Base-by-base conservation (phyloP, 1,284 basidiomycete genomes). In the Rugiboletus extremiorientalis region DNA sequence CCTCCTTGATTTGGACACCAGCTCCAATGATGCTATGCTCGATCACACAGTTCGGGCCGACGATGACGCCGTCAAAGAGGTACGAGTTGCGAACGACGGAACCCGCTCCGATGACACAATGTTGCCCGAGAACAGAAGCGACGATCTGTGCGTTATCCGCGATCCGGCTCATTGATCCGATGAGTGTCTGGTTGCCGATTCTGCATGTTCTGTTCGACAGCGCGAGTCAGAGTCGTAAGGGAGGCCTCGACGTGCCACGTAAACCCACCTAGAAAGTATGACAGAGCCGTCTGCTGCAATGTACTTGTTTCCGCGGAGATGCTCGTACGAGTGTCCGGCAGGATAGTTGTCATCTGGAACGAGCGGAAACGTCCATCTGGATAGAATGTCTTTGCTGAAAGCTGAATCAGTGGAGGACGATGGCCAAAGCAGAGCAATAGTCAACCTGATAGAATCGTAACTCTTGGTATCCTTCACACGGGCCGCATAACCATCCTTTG, bases 331-430 rank as follows among this genome's bases (percentile, higher is more conserved):
- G 53, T 86, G 84, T 12, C 86, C 87, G 14, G 89, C 86, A 0
- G 94, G 94, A 62, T 96, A 86, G 69, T 94, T 94, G 69, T 95
- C 88, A 66, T 97, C 96, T 14, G 96, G 96, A 2, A 95, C 92
- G 22, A 98, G 80, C 2, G 96, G 97, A 76, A 94, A 96, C 5
- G 93, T 92, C 92, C 94, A 96, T 61, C 96, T 81, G 30, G 91
- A 84, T 37, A 99, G 76, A 48, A 99, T 92, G 67, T 98, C 95
- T 71, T 92, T 92, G 75, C 93, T 95, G 65, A 37, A 55, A 43
- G 30, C 47, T 27, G 31, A 23, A 56, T 61, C 16, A 62, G 40
- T 42, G n/a, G 27, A 40, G 27, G 30, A 31, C 27, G 33, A 50
- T 44, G 42, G 49, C 23, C 53, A n/a, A 48, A 46, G 37, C 28